A percentile compares a stretch with the other conserved stretches of the same genome.
These are phyloP conservation scores for Dictyostelium intermedium DNA, from an alignment of 78 protist species.

Conservation along the genomic window DNA sequence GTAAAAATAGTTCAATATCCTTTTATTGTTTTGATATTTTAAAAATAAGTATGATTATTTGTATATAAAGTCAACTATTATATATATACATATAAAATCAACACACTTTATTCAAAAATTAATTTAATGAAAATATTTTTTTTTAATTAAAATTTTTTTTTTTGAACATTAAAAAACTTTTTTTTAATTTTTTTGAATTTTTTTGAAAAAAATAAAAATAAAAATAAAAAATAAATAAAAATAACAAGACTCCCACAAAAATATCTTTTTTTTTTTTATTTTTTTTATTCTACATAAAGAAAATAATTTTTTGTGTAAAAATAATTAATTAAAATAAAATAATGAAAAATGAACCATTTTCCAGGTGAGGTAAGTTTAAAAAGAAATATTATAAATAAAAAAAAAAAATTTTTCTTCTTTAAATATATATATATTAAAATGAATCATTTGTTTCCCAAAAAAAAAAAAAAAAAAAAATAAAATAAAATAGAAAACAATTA, in stretches of 20 bases:
- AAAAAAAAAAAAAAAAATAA: too few relatives aligned
- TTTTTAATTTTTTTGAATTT: neutral
- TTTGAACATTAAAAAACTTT: neutral
- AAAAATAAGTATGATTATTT: too few relatives aligned
- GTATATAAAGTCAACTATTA: too few relatives aligned
- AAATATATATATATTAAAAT: too few relatives aligned
- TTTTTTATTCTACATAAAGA: neutral
- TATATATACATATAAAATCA: neutral
- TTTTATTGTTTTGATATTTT: too few relatives aligned
- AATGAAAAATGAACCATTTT: neutral
- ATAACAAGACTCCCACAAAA: neutral
- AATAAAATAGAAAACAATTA: too few relatives aligned
- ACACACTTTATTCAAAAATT: neutral
- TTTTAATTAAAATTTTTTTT: neutral
- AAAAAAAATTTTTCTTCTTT: neutral
- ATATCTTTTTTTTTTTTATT: neutral
- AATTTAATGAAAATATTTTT: neutral
- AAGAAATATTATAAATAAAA: too few relatives aligned
- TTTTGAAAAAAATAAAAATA: neutral
- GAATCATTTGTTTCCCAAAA: too few relatives aligned
- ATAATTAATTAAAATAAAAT: neutral
- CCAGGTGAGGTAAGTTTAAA: neutral
- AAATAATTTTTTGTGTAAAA: neutral
- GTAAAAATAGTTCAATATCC: slow-evolving; percentile 8
- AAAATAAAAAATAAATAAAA: neutral